These are phyloP conservation scores for Exophiala dermatitidis DNA, from an alignment of 2,329 filamentous ascomycete species.

Conservation along the genomic window DNA sequence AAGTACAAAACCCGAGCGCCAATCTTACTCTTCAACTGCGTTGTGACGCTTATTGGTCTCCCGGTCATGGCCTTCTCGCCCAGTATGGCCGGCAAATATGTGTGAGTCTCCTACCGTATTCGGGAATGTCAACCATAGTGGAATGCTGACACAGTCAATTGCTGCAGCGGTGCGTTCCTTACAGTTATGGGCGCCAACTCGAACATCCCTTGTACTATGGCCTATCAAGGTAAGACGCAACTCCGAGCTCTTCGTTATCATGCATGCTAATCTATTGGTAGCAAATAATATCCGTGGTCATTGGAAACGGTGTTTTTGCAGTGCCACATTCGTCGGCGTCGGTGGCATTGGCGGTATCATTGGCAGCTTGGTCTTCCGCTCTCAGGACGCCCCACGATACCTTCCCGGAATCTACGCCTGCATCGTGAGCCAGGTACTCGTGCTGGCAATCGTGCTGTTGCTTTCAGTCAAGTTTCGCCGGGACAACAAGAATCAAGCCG, in stretches of 20 bases:
- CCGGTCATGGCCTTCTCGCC: background rate
- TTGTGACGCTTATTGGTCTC: background rate
- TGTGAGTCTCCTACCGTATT: background rate
- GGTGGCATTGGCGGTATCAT: conserved; percentile 72
- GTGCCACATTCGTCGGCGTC: conserved; percentile 66
- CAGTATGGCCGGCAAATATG: background rate
- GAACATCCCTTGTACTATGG: conserved; percentile 65
- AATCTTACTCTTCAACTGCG: conserved; percentile 40
- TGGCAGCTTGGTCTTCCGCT: conserved; percentile 62
- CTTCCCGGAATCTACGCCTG: conserved; percentile 16
- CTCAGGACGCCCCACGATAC: conserved; percentile 30
- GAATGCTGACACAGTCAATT: background rate
- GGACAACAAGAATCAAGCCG: background rate
- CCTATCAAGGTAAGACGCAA: conserved; percentile 53
- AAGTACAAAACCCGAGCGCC: conserved; percentile 59
- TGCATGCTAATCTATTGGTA: background rate
- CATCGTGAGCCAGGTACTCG: background rate
- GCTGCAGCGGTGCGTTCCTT: background rate
- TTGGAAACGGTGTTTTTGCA: conserved; percentile 69
- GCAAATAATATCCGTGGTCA: conserved; percentile 81
- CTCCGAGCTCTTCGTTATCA: background rate
- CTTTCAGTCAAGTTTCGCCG: background rate
- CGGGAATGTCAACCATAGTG: background rate
- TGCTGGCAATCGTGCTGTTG: background rate
- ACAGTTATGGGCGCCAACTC: background rate